Evolutionary conservation across 2,329 filamentous ascomycete genomes (phyloP).

Genomic region (Colletotrichum sp.): DNA sequence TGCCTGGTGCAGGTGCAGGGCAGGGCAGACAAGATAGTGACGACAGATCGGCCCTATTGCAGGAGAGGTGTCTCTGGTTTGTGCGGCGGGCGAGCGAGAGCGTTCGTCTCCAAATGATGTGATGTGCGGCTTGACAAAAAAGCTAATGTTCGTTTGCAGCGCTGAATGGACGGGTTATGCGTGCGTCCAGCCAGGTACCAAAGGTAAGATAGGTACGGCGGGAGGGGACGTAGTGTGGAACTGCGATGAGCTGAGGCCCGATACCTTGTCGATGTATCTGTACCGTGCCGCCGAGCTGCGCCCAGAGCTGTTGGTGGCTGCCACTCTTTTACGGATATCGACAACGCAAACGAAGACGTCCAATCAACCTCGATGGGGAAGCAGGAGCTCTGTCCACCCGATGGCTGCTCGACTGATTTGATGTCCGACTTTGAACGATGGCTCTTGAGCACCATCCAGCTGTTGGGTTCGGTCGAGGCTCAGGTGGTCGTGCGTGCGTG

Average conservation of each 20-base stretch:
- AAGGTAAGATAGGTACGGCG: neutral
- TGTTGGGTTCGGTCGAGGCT: neutral
- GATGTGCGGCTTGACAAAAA: conserved; percentile 15
- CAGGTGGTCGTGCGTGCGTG: neutral
- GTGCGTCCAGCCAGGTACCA: neutral
- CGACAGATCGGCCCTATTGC: neutral
- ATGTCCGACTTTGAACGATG: neutral
- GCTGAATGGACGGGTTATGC: conserved; percentile 14
- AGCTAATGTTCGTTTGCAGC: conserved; percentile 17
- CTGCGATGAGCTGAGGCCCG: neutral
- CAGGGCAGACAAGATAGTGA: neutral
- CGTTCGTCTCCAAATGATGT: conserved; percentile 18
- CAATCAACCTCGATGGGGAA: neutral
- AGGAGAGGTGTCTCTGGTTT: neutral
- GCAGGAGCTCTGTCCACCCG: neutral
- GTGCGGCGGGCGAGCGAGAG: conserved; percentile 3
- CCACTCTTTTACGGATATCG: neutral
- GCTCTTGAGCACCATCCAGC: neutral
- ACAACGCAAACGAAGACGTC: neutral
- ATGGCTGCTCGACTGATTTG: neutral
- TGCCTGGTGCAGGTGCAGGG: neutral
- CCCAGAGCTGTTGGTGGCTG: neutral
- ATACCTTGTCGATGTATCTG: neutral
- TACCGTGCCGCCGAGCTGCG: neutral
- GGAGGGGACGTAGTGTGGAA: neutral